Evolutionary conservation across 768 basidiomycete species (phyloP).

Genomic region (Roridomyces roridus): DNA sequence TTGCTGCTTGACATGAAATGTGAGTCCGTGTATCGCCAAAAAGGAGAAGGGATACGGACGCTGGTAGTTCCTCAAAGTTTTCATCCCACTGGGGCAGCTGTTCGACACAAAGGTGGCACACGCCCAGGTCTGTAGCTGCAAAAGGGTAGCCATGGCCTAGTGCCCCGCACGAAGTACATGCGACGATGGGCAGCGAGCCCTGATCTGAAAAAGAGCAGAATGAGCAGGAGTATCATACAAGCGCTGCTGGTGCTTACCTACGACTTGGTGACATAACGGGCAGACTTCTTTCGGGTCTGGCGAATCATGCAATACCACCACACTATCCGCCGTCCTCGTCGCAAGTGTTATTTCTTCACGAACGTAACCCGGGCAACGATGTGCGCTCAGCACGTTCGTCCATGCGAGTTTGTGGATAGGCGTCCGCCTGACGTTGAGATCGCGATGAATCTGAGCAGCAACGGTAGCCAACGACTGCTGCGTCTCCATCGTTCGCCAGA

Average conservation of each 20-base stretch:
- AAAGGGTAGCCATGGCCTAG: too few relatives aligned
- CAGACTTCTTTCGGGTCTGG: not conserved
- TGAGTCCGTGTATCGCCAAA: too few relatives aligned
- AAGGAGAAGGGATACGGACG: too few relatives aligned
- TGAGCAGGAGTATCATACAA: too few relatives aligned
- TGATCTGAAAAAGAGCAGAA: too few relatives aligned
- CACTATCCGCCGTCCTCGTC: not conserved
- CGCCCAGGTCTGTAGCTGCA: too few relatives aligned
- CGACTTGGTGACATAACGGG: not conserved
- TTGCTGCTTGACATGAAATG: too few relatives aligned
- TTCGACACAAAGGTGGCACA: too few relatives aligned
- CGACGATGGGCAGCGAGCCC: too few relatives aligned
- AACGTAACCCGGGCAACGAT: not conserved
- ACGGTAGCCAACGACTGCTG: not conserved
- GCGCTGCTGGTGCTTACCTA: not conserved
- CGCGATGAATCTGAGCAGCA: not conserved
- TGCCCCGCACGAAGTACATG: too few relatives aligned
- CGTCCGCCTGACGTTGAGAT: not conserved
- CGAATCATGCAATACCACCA: not conserved
- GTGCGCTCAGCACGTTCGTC: not conserved
- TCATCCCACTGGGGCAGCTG: too few relatives aligned
- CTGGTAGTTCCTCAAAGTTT: too few relatives aligned
- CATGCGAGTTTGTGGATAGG: not conserved
- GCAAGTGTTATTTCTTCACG: not conserved
- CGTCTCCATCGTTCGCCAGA: not conserved